These are phyloP conservation scores for Phaseolus lunatus DNA, from an alignment of 306 rosid genomes.

Conservation along the genomic window DNA sequence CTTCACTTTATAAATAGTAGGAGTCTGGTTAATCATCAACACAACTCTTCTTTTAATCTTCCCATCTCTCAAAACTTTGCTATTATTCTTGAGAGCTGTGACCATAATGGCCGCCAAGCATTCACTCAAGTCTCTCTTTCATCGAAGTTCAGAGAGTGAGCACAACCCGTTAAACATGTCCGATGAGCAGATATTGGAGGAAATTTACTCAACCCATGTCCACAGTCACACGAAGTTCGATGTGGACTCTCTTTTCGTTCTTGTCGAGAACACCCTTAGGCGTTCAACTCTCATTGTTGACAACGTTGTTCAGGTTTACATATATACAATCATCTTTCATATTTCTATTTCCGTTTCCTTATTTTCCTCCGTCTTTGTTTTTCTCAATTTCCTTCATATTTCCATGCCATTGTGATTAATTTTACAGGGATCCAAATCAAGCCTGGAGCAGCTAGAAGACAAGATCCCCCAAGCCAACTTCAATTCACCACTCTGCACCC, in stretches of 20 bases:
- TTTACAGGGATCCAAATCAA: slow-evolving; percentile 52
- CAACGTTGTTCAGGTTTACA: slow-evolving; percentile 57
- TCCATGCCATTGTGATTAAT: background rate
- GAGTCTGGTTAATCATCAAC: background rate
- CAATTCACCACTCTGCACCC: slow-evolving; percentile 56
- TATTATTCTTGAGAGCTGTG: background rate
- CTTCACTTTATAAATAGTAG: slow-evolving; percentile 1
- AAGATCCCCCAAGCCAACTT: slow-evolving; percentile 44
- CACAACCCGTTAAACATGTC: slow-evolving; percentile 54
- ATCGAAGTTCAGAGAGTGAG: slow-evolving; percentile 19
- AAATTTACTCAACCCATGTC: slow-evolving; percentile 61
- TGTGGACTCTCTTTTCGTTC: slow-evolving; percentile 56
- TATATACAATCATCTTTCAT: background rate
- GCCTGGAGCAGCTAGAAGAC: slow-evolving; percentile 54
- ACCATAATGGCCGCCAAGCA: slow-evolving; percentile 13
- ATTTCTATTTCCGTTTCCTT: background rate
- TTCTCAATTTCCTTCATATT: background rate
- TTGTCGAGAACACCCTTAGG: slow-evolving; percentile 56
- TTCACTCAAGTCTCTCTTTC: slow-evolving; percentile 33
- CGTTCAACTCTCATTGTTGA: slow-evolving; percentile 65
- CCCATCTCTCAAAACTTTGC: background rate
- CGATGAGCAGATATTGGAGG: slow-evolving; percentile 58
- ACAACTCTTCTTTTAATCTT: background rate
- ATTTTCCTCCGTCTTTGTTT: background rate
- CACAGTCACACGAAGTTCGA: slow-evolving; percentile 55